phyloP scores from a whole-genome alignment of 257 asterid genomes.

The Primulina tabacum region DNA sequence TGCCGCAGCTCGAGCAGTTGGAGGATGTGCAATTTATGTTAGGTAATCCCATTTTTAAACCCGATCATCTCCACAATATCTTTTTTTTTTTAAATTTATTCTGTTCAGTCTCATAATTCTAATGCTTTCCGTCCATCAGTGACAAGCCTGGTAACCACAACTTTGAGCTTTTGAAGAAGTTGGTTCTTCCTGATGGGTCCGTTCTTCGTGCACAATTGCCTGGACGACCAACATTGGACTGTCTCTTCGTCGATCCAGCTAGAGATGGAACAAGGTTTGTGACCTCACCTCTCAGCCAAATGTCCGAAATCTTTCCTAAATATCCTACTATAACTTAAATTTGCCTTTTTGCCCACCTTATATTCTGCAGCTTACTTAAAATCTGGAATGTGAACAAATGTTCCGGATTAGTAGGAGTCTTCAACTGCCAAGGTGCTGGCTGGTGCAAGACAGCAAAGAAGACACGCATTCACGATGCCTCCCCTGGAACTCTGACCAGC shows the following conservation, averaged over 20 bases:
- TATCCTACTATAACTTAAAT: constrained; percentile 4
- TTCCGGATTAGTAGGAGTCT: constrained; percentile 54
- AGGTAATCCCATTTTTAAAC: constrained; percentile 42
- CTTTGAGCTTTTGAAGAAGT: constrained; percentile 79
- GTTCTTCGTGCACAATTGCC: constrained; percentile 86
- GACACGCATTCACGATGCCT: constrained; percentile 82
- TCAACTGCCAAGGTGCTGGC: constrained; percentile 69
- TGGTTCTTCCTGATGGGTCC: constrained; percentile 92
- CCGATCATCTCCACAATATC: background rate
- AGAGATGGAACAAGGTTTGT: constrained; percentile 83
- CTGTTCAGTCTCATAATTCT: background rate
- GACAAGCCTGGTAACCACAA: constrained; percentile 93
- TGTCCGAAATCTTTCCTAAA: background rate
- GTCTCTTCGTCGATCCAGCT: constrained; percentile 87
- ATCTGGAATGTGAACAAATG: constrained; percentile 82
- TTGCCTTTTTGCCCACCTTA: background rate
- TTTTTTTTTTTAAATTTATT: background rate
- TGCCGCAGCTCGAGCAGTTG: constrained; percentile 93
- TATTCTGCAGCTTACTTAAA: constrained; percentile 75
- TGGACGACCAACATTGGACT: constrained; percentile 86
- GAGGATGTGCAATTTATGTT: constrained; percentile 77
- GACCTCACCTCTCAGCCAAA: background rate
- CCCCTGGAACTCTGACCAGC: constrained; percentile 82
- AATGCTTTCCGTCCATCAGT: constrained; percentile 28
- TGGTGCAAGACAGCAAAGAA: constrained; percentile 82